These are phyloP conservation scores for Jacaranda mimosifolia DNA, from an alignment of 257 asterid species.

Conservation along the genomic window DNA sequence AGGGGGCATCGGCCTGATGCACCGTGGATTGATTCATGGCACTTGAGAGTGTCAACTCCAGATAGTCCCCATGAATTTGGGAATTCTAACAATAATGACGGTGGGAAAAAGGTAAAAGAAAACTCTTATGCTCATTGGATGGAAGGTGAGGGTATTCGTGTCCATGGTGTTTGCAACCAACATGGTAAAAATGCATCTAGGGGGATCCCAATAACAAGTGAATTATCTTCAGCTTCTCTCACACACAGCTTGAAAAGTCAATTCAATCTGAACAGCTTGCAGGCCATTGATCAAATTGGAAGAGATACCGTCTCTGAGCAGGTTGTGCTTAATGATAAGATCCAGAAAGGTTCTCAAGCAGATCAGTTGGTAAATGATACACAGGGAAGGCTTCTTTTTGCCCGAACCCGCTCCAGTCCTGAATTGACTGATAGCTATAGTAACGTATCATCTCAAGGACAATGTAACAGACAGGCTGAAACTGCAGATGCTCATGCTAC, in stretches of 20 bases:
- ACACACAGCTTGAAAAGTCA: conserved; percentile 54
- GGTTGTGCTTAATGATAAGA: conserved; percentile 51
- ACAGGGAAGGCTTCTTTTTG: conserved; percentile 68
- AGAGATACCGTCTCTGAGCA: conserved; percentile 45
- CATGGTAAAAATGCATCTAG: conserved; percentile 46
- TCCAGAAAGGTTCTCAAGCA: conserved; percentile 56
- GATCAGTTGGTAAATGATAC: conserved; percentile 55
- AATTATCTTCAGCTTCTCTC: conserved; percentile 50
- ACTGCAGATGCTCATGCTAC: conserved; percentile 50
- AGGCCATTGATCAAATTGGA: conserved; percentile 46
- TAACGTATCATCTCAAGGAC: conserved; percentile 48
- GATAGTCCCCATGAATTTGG: conserved; percentile 45
- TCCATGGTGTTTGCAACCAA: conserved; percentile 43
- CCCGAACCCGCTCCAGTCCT: conserved; percentile 88
- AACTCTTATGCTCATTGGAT: conserved; percentile 38
- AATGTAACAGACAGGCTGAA: conserved; percentile 54
- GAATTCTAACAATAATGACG: conserved; percentile 40
- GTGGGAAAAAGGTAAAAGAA: conserved; percentile 53
- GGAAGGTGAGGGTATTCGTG: conserved; percentile 42
- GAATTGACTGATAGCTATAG: conserved; percentile 74
- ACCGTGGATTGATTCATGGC: conserved; percentile 54
- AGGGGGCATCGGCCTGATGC: conserved; percentile 92
- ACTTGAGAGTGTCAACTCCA: conserved; percentile 50
- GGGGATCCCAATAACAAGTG: conserved; percentile 41
- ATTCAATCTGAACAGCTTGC: conserved; percentile 47